phyloP scores from a whole-genome alignment of 2,329 filamentous ascomycete genomes.

The Elsinoe perseae region DNA sequence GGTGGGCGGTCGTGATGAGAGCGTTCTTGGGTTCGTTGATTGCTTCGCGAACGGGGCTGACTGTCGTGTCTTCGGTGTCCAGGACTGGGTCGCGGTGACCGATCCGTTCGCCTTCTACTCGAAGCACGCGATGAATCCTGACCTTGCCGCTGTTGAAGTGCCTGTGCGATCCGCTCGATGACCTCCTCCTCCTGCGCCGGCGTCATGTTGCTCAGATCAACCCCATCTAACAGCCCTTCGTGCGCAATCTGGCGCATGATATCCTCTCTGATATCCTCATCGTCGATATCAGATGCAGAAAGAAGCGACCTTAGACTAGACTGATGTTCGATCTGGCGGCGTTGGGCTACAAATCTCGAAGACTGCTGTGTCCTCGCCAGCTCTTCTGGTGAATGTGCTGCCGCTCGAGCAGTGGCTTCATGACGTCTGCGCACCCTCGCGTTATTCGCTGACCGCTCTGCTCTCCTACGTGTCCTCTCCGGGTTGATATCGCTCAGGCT shows the following conservation, averaged over 20 bases:
- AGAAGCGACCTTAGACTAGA: slow-evolving; percentile 79
- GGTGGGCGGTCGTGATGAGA: slow-evolving; percentile 31
- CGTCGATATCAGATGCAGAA: slow-evolving; percentile 69
- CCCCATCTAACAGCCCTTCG: slow-evolving; percentile 77
- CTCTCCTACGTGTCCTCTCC: slow-evolving; percentile 22
- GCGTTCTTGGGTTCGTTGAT: slow-evolving; percentile 27
- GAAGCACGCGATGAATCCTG: slow-evolving; percentile 23
- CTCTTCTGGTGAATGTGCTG: slow-evolving; percentile 24
- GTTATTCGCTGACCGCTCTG: slow-evolving; percentile 19
- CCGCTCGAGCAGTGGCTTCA: background rate
- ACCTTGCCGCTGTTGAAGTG: slow-evolving; percentile 56
- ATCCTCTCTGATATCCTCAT: slow-evolving; percentile 74
- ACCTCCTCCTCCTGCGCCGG: slow-evolving; percentile 79
- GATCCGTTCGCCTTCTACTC: background rate
- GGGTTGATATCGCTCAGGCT: slow-evolving; percentile 60
- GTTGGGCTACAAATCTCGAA: background rate
- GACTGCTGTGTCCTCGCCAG: slow-evolving; percentile 26
- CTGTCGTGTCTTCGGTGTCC: slow-evolving; percentile 13
- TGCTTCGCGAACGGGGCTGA: slow-evolving; percentile 31
- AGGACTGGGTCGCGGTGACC: background rate
- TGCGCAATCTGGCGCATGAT: slow-evolving; percentile 84
- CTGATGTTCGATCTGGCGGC: slow-evolving; percentile 73
- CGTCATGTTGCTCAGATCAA: slow-evolving; percentile 82
- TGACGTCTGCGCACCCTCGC: slow-evolving; percentile 1
- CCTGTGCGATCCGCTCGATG: slow-evolving; percentile 81